phyloP scores from a whole-genome alignment of 495 filamentous ascomycete species.

The Tricharina praecox region DNA sequence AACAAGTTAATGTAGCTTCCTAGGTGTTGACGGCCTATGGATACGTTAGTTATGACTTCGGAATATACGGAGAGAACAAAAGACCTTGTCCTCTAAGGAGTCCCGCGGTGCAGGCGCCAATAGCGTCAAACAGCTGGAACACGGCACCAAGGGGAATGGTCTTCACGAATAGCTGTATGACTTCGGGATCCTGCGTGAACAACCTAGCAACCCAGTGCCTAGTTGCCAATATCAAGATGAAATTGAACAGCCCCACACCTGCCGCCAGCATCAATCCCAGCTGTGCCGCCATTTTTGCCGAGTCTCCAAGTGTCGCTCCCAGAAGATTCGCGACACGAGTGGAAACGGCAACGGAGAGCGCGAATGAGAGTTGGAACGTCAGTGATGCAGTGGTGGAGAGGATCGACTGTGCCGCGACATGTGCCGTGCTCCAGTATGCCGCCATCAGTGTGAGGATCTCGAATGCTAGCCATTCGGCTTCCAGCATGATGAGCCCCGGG shows the following conservation, averaged over 20 bases:
- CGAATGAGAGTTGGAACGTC: slow-evolving; percentile 45
- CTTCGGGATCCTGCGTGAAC: slow-evolving; percentile 65
- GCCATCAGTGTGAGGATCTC: slow-evolving; percentile 60
- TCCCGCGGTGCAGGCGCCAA: slow-evolving; percentile 64
- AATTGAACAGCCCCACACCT: slow-evolving; percentile 60
- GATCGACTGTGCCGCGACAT: slow-evolving; percentile 47
- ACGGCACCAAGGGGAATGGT: slow-evolving; percentile 64
- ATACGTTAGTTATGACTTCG: background rate
- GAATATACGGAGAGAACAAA: background rate
- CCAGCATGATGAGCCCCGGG: slow-evolving; percentile 78
- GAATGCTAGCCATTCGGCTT: slow-evolving; percentile 77
- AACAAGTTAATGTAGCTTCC: slow-evolving; percentile 75
- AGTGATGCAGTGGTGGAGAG: slow-evolving; percentile 38
- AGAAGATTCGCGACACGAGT: slow-evolving; percentile 50
- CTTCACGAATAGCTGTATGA: slow-evolving; percentile 53
- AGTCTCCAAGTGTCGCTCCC: slow-evolving; percentile 49
- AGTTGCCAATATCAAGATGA: slow-evolving; percentile 44
- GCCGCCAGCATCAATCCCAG: slow-evolving; percentile 43
- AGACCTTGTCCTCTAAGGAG: slow-evolving; percentile 48
- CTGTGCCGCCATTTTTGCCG: slow-evolving; percentile 47
- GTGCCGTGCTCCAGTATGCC: slow-evolving; percentile 50
- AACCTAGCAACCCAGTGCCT: slow-evolving; percentile 54
- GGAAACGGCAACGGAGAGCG: slow-evolving; percentile 44
- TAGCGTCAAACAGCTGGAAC: slow-evolving; percentile 75
- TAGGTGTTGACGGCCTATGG: slow-evolving; percentile 61